phyloP scores from a whole-genome alignment of 1,139 yeast species.

The Debaryomyces nepalensis region DNA sequence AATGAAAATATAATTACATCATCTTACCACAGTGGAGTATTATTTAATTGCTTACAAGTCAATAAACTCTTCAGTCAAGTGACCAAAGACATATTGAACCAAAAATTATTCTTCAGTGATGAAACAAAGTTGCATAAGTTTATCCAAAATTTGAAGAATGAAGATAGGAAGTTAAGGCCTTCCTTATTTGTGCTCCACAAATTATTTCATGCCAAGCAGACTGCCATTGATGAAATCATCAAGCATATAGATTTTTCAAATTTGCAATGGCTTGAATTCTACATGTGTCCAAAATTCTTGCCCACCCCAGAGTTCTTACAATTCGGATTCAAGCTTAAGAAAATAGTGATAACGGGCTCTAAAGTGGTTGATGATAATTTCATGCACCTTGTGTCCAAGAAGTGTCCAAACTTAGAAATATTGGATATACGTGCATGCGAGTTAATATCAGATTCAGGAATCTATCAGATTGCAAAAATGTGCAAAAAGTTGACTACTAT shows the following conservation, averaged over 20 bases:
- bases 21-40: slow-evolving; percentile 22
- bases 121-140: slow-evolving; percentile 54
- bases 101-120: slow-evolving; percentile 58
- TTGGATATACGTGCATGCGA: slow-evolving; percentile 89
- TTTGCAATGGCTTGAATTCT: slow-evolving; percentile 73
- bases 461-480: slow-evolving; percentile 62
- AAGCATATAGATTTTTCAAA: slow-evolving; percentile 45
- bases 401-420: slow-evolving; percentile 62
- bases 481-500: slow-evolving; percentile 61
- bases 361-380: slow-evolving; percentile 64
- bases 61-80: slow-evolving; percentile 67
- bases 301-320: slow-evolving; percentile 57
- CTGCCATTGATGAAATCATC: slow-evolving; percentile 28
- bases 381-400: slow-evolving; percentile 53
- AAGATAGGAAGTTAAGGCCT: slow-evolving; percentile 28
- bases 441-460: slow-evolving; percentile 72
- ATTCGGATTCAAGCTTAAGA: slow-evolving; percentile 47
- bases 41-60: slow-evolving; percentile 68
- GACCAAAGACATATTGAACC: slow-evolving; percentile 58
- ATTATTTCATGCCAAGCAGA: slow-evolving; percentile 38
- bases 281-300: slow-evolving; percentile 74
- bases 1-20: slow-evolving; percentile 20
- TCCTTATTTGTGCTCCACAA: slow-evolving; percentile 41
- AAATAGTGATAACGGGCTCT: slow-evolving; percentile 77
- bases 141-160: slow-evolving; percentile 18